Base-by-base conservation (phyloP, 2,329 filamentous ascomycete genomes). In the Colletotrichum shisoi region DNA sequence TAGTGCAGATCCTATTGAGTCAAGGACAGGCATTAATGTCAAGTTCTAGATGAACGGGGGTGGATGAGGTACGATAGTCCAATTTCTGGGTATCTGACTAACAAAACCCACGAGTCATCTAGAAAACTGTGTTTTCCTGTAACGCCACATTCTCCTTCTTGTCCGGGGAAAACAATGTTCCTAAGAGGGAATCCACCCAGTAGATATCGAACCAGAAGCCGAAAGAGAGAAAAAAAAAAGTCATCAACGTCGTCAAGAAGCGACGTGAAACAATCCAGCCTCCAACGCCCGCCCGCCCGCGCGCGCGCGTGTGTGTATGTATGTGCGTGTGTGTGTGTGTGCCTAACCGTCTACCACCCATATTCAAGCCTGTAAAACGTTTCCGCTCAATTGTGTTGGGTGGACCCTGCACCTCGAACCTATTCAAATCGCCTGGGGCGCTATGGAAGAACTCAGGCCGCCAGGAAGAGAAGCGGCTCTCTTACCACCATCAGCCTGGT, bases 401-500 rank as follows among this genome's bases (percentile, higher is more conserved):
- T 27, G 17, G 21, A 13, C 21, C 27, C n/a, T 19, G 24, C 17
- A 24, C 21, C 24, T 45, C 27, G 13, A 24, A 7, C 13, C n/a
- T 17, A 13, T 31, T 52, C 11, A 52, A n/a, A 34, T 37, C 11
- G 31, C 39, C 17, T 27, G 15, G n/a, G 34, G 37, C 24, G 34
- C 37, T 57, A 39, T 39, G 31, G 53, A 21, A 44, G 27, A 48
- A 4, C 44, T 34, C 17, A 24, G 31, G 17, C 34, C 45, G 17
- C 34, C 21, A 12, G 34, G 34, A 17, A 12, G 21, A 1, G 59
- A 17, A 45, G 17, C 27, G 15, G 31, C 31, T 34, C 24, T 34
- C 15, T 44, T 52, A 21, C 60, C 60, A 31, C 60, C 60, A n/a
- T 34, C 61, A 24, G 61, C 19, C 71, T 83, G 79, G 74, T 85